A percentile compares a stretch with the other conserved stretches of the same genome.
These are phyloP conservation scores for Fraxinus cuspidata DNA, from an alignment of 257 asterid genomes.

Conservation along the genomic window DNA sequence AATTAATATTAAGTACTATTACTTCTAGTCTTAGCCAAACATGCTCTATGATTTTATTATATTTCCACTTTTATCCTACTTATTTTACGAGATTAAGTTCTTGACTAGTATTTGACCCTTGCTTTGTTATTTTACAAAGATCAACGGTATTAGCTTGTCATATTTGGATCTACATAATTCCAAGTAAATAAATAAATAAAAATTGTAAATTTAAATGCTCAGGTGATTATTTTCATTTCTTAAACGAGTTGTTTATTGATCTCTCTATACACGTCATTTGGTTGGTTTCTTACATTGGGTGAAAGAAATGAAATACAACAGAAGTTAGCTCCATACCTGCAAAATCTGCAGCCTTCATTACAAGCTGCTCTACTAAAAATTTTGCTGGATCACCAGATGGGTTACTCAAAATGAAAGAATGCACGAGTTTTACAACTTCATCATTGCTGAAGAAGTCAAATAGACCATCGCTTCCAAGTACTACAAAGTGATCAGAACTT, in stretches of 20 bases:
- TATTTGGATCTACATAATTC: too few species aligned
- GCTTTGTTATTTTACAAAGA: too few species aligned
- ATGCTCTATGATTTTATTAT: not conserved
- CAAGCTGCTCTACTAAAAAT: slow-evolving; percentile 83
- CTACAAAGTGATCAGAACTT: slow-evolving; percentile 69
- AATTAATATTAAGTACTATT: not conserved
- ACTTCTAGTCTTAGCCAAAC: not conserved
- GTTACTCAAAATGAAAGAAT: slow-evolving; percentile 51
- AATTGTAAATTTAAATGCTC: too few species aligned
- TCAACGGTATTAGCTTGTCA: too few species aligned
- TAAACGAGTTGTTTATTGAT: too few species aligned
- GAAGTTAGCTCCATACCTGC: slow-evolving; percentile 54
- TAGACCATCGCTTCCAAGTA: slow-evolving; percentile 92
- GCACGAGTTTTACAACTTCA: slow-evolving; percentile 76
- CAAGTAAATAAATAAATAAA: too few species aligned
- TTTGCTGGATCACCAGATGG: slow-evolving; percentile 95
- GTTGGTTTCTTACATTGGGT: not conserved
- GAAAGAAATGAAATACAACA: not conserved
- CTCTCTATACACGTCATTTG: too few species aligned
- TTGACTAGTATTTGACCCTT: too few species aligned
- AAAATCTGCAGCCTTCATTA: slow-evolving; percentile 85
- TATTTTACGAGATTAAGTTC: too few species aligned
- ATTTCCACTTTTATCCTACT: too few species aligned
- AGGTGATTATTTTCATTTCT: too few species aligned
- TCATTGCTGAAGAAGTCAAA: slow-evolving; percentile 91